Conservation (phyloP, 2,329 filamentous ascomycete genomes). For the Exophiala bonariae region DNA sequence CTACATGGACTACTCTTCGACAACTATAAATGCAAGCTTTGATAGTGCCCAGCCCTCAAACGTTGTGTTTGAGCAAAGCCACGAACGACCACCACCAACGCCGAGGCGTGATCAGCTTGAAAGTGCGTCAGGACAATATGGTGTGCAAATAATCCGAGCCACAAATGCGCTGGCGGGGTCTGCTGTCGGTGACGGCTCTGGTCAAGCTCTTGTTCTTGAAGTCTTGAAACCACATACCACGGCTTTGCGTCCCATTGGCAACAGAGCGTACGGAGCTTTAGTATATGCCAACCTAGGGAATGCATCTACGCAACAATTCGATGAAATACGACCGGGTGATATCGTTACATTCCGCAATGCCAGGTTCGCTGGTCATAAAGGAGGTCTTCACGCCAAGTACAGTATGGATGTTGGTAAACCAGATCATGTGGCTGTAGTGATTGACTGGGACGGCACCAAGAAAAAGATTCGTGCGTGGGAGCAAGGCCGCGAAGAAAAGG, state of each 20-base stretch:
- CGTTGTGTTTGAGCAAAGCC: conserved; percentile 76
- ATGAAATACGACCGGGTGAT: conserved; percentile 91
- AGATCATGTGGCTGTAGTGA: conserved; percentile 84
- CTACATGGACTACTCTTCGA: conserved; percentile 96
- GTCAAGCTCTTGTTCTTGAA: conserved; percentile 74
- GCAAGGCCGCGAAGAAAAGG: conserved; percentile 86
- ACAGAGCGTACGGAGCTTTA: conserved; percentile 82
- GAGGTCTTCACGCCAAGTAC: conserved; percentile 94
- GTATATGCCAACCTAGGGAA: conserved; percentile 96
- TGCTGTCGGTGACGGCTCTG: conserved; percentile 80
- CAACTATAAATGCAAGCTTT: conserved; percentile 77
- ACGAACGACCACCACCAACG: conserved; percentile 77
- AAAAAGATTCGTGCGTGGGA: conserved; percentile 97
- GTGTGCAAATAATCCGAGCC: conserved; percentile 68
- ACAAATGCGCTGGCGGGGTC: conserved; percentile 72
- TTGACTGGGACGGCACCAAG: conserved; percentile 98
- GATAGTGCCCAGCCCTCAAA: conserved; percentile 73
- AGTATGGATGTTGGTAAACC: conserved; percentile 81
- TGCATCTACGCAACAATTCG: conserved; percentile 82
- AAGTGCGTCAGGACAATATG: conserved; percentile 76
- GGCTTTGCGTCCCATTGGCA: conserved; percentile 81
- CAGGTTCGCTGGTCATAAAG: conserved; percentile 92
- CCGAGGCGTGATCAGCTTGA: conserved; percentile 94
- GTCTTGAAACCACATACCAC: conserved; percentile 72
- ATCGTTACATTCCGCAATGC: conserved; percentile 91